Base-by-base conservation (phyloP, 345 rosid genomes). In the Citrus maxima region DNA sequence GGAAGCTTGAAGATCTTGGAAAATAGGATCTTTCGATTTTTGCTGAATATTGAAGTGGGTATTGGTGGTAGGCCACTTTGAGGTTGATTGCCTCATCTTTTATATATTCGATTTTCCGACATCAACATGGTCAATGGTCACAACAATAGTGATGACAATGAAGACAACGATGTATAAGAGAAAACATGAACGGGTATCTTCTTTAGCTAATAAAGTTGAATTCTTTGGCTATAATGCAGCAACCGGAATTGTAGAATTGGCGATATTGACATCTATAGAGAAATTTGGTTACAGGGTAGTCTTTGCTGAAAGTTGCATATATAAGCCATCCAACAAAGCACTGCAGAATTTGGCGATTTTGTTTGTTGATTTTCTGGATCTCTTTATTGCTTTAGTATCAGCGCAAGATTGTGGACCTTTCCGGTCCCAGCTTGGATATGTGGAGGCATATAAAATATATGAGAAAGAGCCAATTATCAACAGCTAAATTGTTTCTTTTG, bases 1-100 rank as follows among this genome's bases (percentile, higher is more conserved):
- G 61, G 82, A 89, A 86, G 83, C 98, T 95, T 10, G 93, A 90
- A 83, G 97, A 91, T 68, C 86, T 91, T 25, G 86, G 83, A 62
- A 89, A 79, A 82, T 88, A 77, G 81, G 30, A 67, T 42, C 54
- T 61, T 30, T 19, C 21, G 22, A 51, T 10, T 75, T 77, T 61
- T 67, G 71, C 42, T 55, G 65, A 68, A 77, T 67, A 27, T 37
- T 35, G 67, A 74, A 72, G 58, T 37, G 27, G 56, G 64, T 64
- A 60, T 27, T 76, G 78, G 75, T 78, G 54, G 70, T 65, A 64
- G 68, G 59, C 34, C 75, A 63, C 27, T 77, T 8, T 72, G 70
- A 75, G 61, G 73, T 73, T 84, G 63, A 72, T 81, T 32, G 77
- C 82, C 77, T n/a, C 72, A 58, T 63, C 58, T 75, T 79, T 72